Evolutionary conservation across 148 eudicot genomes (phyloP), one percentile per base, ranked within the genome.

Genomic region (Suaeda aralocaspica): DNA sequence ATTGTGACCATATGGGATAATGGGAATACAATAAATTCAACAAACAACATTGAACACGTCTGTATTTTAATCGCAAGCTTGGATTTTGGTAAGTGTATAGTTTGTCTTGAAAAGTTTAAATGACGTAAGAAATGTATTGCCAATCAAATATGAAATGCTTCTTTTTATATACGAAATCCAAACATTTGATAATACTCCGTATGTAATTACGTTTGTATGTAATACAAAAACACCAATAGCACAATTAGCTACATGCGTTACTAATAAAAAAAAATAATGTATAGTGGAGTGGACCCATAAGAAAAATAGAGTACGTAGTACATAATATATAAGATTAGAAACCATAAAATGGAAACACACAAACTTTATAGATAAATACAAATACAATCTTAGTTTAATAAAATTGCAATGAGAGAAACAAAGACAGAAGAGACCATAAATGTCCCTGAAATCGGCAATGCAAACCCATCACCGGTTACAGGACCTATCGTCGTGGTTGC

Each of bases 401-500:
- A 64, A 64, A 72, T 16, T 24, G 33, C 69, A 52, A 24, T 45
- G 18, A 72, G 2, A 63, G 75, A 72, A 14, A 72, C 49, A 1
- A 72, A 50, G 48, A 72, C 21, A 72, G 75, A 63, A 34, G 31
- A 62, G 8, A 44, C 75, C 50, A 64, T 62, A 39, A 72, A 18
- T 36, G 52, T 24, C 6, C 36, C 75, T 25, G 68, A 72, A 52
- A 72, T 52, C 26, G 68, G 75, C 62, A 72, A 39, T 52, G 68
- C 28, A 64, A 62, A 64, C 3, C 75, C 75, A 63, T 16, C 62
- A 50, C 75, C 75, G 51, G 68, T 39, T 16, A 60, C 36, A 42
- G 46, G 46, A 11, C 46, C 46, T 2, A 46, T 4, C 18, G 50
- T 15, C 22, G 39, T 28, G 41, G 69, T 46, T 11, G 69, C 61